Base-by-base conservation (phyloP, 805 yeast species). In the Wickerhamomyces strasburgensis region DNA sequence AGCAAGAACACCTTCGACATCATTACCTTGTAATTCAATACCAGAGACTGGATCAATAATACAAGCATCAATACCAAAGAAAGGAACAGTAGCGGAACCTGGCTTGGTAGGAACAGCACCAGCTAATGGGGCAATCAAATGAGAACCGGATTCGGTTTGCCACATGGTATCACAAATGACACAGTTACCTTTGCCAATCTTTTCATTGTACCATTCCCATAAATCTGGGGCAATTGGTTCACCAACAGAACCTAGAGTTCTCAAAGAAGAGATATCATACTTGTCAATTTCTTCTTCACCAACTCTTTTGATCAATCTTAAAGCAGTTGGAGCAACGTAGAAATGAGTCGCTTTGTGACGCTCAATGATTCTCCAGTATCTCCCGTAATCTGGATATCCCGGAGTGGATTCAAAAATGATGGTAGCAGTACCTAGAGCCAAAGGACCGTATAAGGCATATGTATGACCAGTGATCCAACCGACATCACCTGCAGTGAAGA, bases 401-500 rank as follows among this genome's bases (percentile, higher is more conserved):
- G 98, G 98, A 14, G 98, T 93, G 42, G 96, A 93, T 70, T 93
- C 98, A 60, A 93, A 93, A 39, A 90, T 85, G 37, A 93, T 84
- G 8, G 96, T 80, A 33, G 98, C 81, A 37, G 89, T 85, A 64
- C 98, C 98, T 24, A 80, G 61, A 21, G 79, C 66, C 50, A 93
- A 75, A 29, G 98, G 98, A 42, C 98, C 98, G 57, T 93, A 93
- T 32, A 90, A 75, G 30, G 87, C 95, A 59, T 90, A 93, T 8
- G 97, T 84, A 64, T 93, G 98, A 51, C 98, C 98, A 14, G 98
- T 93, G 60, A 93, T 93, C 98, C 98, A 93, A 59, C 98, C 98
- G 39, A 93, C 87, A 61, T 93, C 98, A 58, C 98, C 98, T 27
- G 98, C 98, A 29, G 98, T 90, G 70, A 93, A 90, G 44, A 90